Evolutionary conservation across 306 rosid species (phyloP), one percentile per base, ranked within the genome.

Genomic region (Erythrophleum fordii): DNA sequence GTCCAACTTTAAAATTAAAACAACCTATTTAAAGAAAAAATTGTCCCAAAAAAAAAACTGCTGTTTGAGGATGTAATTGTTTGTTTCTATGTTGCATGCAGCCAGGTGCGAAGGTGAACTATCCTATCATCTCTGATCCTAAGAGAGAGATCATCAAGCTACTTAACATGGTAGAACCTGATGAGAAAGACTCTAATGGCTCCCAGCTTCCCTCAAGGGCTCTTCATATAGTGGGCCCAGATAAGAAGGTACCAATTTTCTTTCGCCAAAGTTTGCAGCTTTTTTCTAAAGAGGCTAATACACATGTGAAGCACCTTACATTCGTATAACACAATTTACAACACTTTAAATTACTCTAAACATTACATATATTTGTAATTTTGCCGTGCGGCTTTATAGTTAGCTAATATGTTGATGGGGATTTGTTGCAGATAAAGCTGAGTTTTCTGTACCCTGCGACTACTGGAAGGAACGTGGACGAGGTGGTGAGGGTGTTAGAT

Each of bases 151-250:
- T 95, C 75, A 91, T 95, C 58, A 89, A 89, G 82, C 84, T 85
- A 79, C 92, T 95, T 26, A 95, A 95, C 90, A 93, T 93, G 97
- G 90, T 90, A 25, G 99, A 95, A 49, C 95, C 97, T 7, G 90
- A 91, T 46, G 90, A 85, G 87, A 91, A 80, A 78, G 95, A 91
- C 74, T 73, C 86, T 0, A 69, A 53, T 0, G 94, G 97, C 0
- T 82, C 72, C 28, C 64, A 4, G 0, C 56, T 95, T 28, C 95
- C 97, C n/a, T 92, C 98, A 11, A 86, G 97, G 52, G 94, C 97
- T 28, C 90, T 95, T 51, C 99, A 95, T 45, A 88, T 91, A 0
- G 84, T 92, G 5, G 97, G 95, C 2, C 99, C 94, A 3, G 95
- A 95, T 46, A 79, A 75, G 41, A 90, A 81, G 95, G 95, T 91